phyloP scores from a whole-genome alignment of 257 asterid species.

The Rubia yunnanensis region DNA sequence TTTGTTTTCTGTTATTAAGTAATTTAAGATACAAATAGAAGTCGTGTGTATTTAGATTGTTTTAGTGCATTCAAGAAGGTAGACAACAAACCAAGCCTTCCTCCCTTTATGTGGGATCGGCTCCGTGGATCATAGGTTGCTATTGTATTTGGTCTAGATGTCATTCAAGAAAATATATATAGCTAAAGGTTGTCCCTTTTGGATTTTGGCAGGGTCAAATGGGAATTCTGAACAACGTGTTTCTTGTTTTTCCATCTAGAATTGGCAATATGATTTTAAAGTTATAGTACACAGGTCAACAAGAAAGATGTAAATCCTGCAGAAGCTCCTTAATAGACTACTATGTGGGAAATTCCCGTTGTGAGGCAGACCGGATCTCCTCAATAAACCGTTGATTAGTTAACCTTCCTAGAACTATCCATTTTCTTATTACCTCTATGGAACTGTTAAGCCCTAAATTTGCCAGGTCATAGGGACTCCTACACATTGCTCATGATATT shows the following conservation, averaged over 20 bases:
- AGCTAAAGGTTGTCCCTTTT: background rate
- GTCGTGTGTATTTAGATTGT: background rate
- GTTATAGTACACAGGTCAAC: too few relatives aligned
- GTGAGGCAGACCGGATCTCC: background rate
- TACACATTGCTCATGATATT: background rate
- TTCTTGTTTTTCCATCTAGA: too few relatives aligned
- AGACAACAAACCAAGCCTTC: background rate
- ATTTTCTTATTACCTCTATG: background rate
- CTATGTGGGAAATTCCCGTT: background rate
- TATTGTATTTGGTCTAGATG: too few relatives aligned
- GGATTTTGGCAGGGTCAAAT: background rate
- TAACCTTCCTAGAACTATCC: background rate
- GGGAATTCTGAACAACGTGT: background rate
- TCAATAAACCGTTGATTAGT: background rate
- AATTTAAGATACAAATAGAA: background rate
- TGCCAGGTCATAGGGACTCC: background rate
- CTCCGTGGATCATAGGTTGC: too few relatives aligned
- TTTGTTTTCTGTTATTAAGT: background rate
- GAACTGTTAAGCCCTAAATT: background rate
- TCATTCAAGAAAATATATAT: background rate
- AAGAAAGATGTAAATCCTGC: too few relatives aligned
- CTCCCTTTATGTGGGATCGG: too few relatives aligned
- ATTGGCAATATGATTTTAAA: too few relatives aligned
- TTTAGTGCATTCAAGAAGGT: conserved; percentile 2
- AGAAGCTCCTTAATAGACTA: background rate